These are phyloP conservation scores for Candida insectorum DNA, from an alignment of 805 yeast genomes.

Conservation along the genomic window DNA sequence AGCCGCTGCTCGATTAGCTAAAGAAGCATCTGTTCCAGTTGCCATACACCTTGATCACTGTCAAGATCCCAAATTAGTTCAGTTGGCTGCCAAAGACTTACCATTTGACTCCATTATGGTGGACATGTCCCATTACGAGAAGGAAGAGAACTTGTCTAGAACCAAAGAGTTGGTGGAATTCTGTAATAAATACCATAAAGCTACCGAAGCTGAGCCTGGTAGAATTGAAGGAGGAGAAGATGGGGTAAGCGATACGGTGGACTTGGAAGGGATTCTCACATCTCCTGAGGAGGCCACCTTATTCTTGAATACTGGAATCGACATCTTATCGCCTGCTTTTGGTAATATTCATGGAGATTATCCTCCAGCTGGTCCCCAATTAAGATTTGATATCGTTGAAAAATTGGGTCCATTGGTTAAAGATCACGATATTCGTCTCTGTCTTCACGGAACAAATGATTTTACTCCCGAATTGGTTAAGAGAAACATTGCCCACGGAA, in stretches of 20 bases:
- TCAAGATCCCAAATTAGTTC: slow-evolving; percentile 25
- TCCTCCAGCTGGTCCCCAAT: slow-evolving; percentile 29
- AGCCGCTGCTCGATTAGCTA: slow-evolving; percentile 20
- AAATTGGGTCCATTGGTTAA: slow-evolving; percentile 15
- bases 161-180: slow-evolving; percentile 25
- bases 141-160: slow-evolving; percentile 25
- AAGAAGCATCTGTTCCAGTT: slow-evolving; percentile 30
- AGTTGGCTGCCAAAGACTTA: slow-evolving; percentile 24
- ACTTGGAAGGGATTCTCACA: slow-evolving; percentile 27
- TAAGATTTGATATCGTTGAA: slow-evolving; percentile 20
- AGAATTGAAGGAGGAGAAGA: slow-evolving; percentile 38
- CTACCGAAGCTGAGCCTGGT: slow-evolving; percentile 38
- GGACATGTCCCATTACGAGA: slow-evolving; percentile 35
- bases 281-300: slow-evolving; percentile 27
- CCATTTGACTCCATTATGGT: slow-evolving; percentile 40
- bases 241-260: slow-evolving; percentile 22
- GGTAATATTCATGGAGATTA: slow-evolving; percentile 38
- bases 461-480: slow-evolving; percentile 23
- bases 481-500: slow-evolving; percentile 21
- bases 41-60: slow-evolving; percentile 36
- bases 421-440: slow-evolving; percentile 19
- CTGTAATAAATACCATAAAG: slow-evolving; percentile 23
- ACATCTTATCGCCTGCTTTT: slow-evolving; percentile 33
- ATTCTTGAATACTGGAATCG: slow-evolving; percentile 31
- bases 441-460: slow-evolving; percentile 32